Evolutionary conservation across 2,329 filamentous ascomycete species (phyloP).

Genomic region (Penicillium capsulatum): DNA sequence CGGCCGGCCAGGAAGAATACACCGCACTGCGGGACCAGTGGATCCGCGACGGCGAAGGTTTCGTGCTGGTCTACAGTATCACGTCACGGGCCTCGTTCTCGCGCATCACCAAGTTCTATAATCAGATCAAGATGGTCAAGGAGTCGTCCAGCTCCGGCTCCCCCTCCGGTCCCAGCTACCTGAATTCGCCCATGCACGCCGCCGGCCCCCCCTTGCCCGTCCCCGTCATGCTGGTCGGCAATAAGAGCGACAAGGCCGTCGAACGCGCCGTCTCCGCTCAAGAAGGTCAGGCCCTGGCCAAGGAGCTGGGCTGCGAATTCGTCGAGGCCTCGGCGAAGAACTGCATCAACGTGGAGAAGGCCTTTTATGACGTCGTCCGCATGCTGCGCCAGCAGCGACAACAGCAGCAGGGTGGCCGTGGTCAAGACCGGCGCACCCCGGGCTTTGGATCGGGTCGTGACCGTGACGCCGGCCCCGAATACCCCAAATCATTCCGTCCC

Average conservation of each 20-base stretch:
- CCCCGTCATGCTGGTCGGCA: slow-evolving; percentile 96
- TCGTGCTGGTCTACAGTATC: slow-evolving; percentile 97
- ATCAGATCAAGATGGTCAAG: slow-evolving; percentile 96
- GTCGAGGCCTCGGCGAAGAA: slow-evolving; percentile 97
- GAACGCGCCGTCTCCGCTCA: slow-evolving; percentile 96
- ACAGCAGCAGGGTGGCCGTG: slow-evolving; percentile 36
- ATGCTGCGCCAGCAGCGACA: slow-evolving; percentile 81
- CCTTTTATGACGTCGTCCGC: slow-evolving; percentile 94
- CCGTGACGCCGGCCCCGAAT: slow-evolving; percentile 37
- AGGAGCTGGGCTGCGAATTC: slow-evolving; percentile 91
- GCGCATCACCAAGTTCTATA: slow-evolving; percentile 91
- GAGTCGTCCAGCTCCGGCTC: slow-evolving; percentile 65
- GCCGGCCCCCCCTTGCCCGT: slow-evolving; percentile 60
- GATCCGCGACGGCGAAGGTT: slow-evolving; percentile 97
- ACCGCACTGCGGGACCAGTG: slow-evolving; percentile 94
- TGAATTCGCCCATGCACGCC: slow-evolving; percentile 47
- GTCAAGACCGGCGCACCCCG: slow-evolving; percentile 36
- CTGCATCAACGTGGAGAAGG: slow-evolving; percentile 97
- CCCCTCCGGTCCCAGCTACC: slow-evolving; percentile 48
- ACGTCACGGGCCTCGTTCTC: slow-evolving; percentile 93
- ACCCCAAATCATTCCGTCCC: slow-evolving; percentile 38
- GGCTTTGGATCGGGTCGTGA: slow-evolving; percentile 36
- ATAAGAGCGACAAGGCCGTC: slow-evolving; percentile 95
- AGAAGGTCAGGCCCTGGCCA: slow-evolving; percentile 85
- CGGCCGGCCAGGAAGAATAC: slow-evolving; percentile 97